Evolutionary conservation across 495 filamentous ascomycete species (phyloP).

Genomic region (Talaromyces adpressus): DNA sequence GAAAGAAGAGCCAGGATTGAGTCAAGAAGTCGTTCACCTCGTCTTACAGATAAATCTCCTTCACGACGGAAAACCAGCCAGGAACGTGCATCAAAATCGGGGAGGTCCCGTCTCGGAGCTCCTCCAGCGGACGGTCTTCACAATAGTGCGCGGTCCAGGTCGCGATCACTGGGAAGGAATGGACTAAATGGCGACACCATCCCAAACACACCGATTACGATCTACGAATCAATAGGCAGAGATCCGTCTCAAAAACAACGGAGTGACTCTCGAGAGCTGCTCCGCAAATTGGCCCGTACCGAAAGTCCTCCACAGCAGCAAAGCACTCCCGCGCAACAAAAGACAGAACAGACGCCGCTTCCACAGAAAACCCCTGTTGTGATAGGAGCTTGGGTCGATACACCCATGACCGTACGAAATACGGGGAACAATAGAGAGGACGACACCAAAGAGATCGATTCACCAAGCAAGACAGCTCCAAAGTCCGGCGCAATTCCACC

Average conservation of each 20-base stretch:
- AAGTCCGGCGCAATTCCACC: slow-evolving; percentile 9
- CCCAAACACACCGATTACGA: slow-evolving; percentile 46
- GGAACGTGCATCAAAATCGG: slow-evolving; percentile 5
- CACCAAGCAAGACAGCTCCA: slow-evolving; percentile 2
- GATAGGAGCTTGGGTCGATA: slow-evolving; percentile 48
- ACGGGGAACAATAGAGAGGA: slow-evolving; percentile 21
- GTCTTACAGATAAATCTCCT: slow-evolving; percentile 15
- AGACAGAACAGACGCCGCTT: slow-evolving; percentile 30
- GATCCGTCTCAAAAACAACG: slow-evolving; percentile 25
- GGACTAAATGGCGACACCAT: slow-evolving; percentile 29
- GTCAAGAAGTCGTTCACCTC: slow-evolving; percentile 12
- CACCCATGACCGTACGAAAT: slow-evolving; percentile 38
- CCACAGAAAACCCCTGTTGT: slow-evolving; percentile 43
- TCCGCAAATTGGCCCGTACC: slow-evolving; percentile 56
- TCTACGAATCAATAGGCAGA: slow-evolving; percentile 34
- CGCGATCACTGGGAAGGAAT: slow-evolving; percentile 13
- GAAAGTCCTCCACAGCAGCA: slow-evolving; percentile 42
- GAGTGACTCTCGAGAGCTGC: slow-evolving; percentile 59
- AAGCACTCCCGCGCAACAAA: slow-evolving; percentile 32
- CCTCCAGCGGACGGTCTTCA: slow-evolving; percentile 15
- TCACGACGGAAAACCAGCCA: slow-evolving; percentile 11
- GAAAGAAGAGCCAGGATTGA: slow-evolving; percentile 12
- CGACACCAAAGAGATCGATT: slow-evolving; percentile 2
- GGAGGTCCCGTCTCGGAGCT: slow-evolving; percentile 8
- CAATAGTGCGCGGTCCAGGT: slow-evolving; percentile 2